Conservation (phyloP, 306 rosid genomes). For the Pyrus bretschneideri region DNA sequence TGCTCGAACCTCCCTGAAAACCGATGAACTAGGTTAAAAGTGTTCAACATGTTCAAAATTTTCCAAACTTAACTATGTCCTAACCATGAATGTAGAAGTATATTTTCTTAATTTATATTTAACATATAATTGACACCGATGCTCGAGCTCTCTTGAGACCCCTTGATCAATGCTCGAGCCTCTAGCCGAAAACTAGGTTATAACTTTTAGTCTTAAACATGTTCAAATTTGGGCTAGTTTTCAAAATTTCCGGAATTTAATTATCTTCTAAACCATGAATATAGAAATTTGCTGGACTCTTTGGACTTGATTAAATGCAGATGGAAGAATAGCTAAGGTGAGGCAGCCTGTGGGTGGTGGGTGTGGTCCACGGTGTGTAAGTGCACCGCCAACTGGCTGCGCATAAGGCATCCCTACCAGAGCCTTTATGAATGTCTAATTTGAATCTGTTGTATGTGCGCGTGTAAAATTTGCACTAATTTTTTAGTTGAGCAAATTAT, state of each 20-base stretch:
- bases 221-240: not conserved
- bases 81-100: no score
- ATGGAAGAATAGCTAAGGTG: not conserved
- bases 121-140: not conserved
- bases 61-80: not conserved
- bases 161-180: not conserved
- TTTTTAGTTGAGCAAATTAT: constrained; percentile 16
- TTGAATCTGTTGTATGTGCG: not conserved
- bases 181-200: not conserved
- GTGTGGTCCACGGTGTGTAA: constrained; percentile 9
- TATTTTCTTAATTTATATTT: no score
- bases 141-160: no score
- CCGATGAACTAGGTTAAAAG: no score
- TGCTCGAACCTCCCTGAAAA: not conserved
- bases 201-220: not conserved
- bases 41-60: no score
- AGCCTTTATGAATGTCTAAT: not conserved
- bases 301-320: not conserved
- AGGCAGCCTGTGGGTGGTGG: not conserved
- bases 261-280: not conserved
- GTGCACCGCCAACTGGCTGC: constrained; percentile 7
- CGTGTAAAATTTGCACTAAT: constrained; percentile 12
- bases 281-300: not conserved
- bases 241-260: no score
- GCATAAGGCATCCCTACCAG: constrained; percentile 8